phyloP scores from a whole-genome alignment of 2,329 filamentous ascomycete genomes.

The Fusarium poae region DNA sequence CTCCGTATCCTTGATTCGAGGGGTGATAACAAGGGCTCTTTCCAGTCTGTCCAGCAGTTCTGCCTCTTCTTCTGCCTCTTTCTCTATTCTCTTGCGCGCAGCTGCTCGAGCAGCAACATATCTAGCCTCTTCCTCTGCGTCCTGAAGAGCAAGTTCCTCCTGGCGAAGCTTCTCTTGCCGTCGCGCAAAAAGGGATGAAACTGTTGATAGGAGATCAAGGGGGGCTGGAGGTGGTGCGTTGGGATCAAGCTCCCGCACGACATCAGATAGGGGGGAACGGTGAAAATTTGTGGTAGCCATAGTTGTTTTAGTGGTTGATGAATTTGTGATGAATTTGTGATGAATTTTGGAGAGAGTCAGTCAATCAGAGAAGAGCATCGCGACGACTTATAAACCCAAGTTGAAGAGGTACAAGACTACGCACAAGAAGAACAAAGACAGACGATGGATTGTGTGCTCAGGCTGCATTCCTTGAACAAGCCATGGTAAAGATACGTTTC shows the following conservation, averaged over 20 bases:
- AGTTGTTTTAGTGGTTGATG: background rate
- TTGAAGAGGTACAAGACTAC: background rate
- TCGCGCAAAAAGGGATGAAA: constrained; percentile 18
- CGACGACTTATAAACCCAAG: constrained; percentile 8
- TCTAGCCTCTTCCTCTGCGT: constrained; percentile 5
- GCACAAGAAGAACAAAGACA: constrained; percentile 7
- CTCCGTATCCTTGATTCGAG: background rate
- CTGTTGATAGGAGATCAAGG: constrained; percentile 26
- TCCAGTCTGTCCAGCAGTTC: background rate
- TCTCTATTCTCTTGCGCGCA: background rate
- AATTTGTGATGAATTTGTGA: background rate
- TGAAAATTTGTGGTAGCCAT: constrained; percentile 7
- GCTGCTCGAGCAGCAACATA: background rate
- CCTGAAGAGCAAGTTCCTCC: background rate
- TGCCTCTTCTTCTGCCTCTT: background rate
- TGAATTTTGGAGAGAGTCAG: background rate
- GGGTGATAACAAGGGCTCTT: background rate
- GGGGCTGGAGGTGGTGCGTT: constrained; percentile 22
- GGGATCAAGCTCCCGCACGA: constrained; percentile 4
- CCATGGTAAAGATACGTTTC: background rate
- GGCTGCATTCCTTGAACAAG: constrained; percentile 15
- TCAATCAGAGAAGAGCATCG: background rate
- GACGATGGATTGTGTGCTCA: background rate
- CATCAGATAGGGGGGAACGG: background rate
- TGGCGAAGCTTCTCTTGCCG: constrained; percentile 1